phyloP scores from a whole-genome alignment of 2,329 filamentous ascomycete species.

The Helotiales sp. region DNA sequence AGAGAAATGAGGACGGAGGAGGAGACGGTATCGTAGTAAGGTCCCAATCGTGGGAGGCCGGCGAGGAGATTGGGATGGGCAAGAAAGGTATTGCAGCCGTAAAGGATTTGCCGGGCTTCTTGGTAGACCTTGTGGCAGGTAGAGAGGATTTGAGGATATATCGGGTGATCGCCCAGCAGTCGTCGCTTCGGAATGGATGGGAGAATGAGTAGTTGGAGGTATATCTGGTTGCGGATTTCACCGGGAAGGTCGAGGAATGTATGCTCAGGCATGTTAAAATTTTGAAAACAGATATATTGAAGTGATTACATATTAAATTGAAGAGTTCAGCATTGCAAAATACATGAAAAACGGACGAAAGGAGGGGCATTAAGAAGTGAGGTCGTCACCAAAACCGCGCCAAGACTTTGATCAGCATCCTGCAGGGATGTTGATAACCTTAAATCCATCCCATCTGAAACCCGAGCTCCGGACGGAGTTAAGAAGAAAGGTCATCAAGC shows the following conservation, averaged over 20 bases:
- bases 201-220: conserved; percentile 31
- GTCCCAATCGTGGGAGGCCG: conserved; percentile 43
- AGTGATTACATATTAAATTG: not conserved
- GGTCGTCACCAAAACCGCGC: not conserved
- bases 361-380: not conserved
- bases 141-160: conserved; percentile 35
- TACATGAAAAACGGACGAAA: not conserved
- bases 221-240: conserved; percentile 63
- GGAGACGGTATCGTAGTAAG: conserved; percentile 37
- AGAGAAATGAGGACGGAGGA: conserved; percentile 32
- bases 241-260: conserved; percentile 47
- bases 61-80: conserved; percentile 48
- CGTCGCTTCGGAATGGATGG: conserved; percentile 21
- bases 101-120: conserved; percentile 42
- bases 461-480: no score
- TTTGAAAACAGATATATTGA: not conserved
- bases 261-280: conserved; percentile 13
- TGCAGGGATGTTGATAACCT: conserved; percentile 13
- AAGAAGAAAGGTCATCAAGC: not conserved
- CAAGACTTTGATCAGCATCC: not conserved
- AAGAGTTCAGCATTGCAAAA: no score
- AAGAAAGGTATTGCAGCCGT: conserved; percentile 49
- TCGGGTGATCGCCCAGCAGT: conserved; percentile 22
- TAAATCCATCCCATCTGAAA: not conserved
- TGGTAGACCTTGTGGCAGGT: conserved; percentile 23